These are phyloP conservation scores for Penicillium sp. DNA, from an alignment of 2,329 filamentous ascomycete species.

Conservation along the genomic window DNA sequence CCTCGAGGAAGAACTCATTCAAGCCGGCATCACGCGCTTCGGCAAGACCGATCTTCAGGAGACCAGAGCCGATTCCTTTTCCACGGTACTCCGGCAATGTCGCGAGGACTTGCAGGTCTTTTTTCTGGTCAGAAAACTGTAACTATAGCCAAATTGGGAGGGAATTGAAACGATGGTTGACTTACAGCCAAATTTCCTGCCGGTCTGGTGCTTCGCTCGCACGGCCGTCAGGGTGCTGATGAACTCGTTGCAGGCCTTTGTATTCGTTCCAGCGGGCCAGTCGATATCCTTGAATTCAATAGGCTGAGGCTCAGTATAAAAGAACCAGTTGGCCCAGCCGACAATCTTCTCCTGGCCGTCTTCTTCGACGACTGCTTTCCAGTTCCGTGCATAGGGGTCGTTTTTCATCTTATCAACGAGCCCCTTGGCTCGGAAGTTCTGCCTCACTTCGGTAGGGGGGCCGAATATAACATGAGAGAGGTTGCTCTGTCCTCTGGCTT, in stretches of 20 bases:
- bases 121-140: not conserved
- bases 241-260: conserved; percentile 12
- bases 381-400: not conserved
- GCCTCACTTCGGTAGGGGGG: not conserved
- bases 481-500: not conserved
- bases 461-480: conserved; percentile 5
- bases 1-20: conserved; percentile 24
- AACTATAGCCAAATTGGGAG: not conserved
- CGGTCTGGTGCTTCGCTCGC: conserved; percentile 10
- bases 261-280: conserved; percentile 11
- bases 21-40: conserved; percentile 20
- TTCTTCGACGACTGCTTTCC: conserved; percentile 11
- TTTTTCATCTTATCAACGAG: conserved; percentile 5
- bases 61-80: conserved; percentile 25
- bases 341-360: conserved; percentile 16
- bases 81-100: conserved; percentile 33
- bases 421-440: not conserved
- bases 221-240: conserved; percentile 7
- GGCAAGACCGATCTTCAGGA: conserved; percentile 26
- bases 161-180: not conserved
- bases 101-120: conserved; percentile 26
- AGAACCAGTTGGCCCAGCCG: conserved; percentile 15
- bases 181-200: conserved; percentile 10
- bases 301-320: conserved; percentile 11
- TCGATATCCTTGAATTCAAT: conserved; percentile 11